phyloP scores from a whole-genome alignment of 1,284 basidiomycete species.

The Malassezia psittaci region DNA sequence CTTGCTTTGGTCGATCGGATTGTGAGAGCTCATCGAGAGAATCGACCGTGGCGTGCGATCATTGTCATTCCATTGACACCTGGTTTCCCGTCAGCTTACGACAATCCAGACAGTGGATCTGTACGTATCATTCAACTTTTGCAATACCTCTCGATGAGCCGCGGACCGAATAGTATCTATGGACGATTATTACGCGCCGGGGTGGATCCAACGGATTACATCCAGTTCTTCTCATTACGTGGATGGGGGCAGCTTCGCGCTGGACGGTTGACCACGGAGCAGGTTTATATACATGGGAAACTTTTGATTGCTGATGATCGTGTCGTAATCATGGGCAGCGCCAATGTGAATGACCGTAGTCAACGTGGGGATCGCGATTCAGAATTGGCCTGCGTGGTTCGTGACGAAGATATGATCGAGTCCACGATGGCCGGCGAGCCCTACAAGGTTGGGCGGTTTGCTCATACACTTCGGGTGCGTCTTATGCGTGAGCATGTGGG shows the following conservation, averaged over 20 bases:
- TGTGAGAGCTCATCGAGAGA: constrained; percentile 72
- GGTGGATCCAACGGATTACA: constrained; percentile 78
- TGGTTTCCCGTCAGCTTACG: constrained; percentile 86
- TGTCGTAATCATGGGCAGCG: constrained; percentile 93
- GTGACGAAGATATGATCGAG: constrained; percentile 87
- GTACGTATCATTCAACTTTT: constrained; percentile 52
- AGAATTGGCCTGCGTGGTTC: constrained; percentile 79
- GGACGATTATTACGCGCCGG: constrained; percentile 72
- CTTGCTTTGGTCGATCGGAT: constrained; percentile 87
- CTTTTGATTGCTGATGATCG: constrained; percentile 90
- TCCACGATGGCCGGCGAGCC: constrained; percentile 88
- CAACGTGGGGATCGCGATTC: constrained; percentile 93
- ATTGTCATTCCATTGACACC: constrained; percentile 86
- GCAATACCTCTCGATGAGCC: constrained; percentile 70
- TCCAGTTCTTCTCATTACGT: constrained; percentile 79
- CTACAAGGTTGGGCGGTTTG: constrained; percentile 90
- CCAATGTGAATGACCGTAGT: constrained; percentile 96
- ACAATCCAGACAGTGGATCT: constrained; percentile 81
- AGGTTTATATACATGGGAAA: constrained; percentile 52
- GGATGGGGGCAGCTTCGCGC: constrained; percentile 86
- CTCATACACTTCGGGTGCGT: constrained; percentile 81
- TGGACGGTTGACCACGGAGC: constrained; percentile 77
- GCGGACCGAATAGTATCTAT: constrained; percentile 88
- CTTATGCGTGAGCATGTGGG: constrained; percentile 95
- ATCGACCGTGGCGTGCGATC: constrained; percentile 78